phyloP scores from a whole-genome alignment of 495 filamentous ascomycete species.

The Parathielavia appendiculata region DNA sequence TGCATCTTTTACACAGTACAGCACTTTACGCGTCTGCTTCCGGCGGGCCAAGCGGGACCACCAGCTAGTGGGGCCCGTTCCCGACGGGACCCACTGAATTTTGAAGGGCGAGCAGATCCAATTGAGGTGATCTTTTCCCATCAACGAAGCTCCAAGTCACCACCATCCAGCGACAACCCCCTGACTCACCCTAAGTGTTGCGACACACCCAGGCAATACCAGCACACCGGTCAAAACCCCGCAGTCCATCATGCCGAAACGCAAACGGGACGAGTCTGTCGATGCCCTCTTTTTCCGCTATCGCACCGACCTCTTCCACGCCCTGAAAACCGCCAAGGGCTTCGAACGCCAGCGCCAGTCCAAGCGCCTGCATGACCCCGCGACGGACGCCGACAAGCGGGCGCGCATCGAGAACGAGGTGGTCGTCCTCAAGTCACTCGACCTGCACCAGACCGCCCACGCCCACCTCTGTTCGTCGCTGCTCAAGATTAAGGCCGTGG shows the following conservation, averaged over 20 bases:
- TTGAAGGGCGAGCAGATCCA: not conserved
- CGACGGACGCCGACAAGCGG: conserved; percentile 46
- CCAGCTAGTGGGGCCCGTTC: not conserved
- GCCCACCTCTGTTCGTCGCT: conserved; percentile 71
- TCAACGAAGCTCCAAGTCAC: not conserved
- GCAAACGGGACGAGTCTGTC: conserved; percentile 41
- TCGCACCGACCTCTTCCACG: conserved; percentile 57
- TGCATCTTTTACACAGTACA: conserved; percentile 11
- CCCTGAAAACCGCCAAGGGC: conserved; percentile 73
- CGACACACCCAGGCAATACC: conserved; percentile 17
- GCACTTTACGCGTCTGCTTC: conserved; percentile 19
- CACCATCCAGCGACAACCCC: not conserved
- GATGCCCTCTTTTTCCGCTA: conserved; percentile 53
- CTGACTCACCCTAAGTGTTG: no score
- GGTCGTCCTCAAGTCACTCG: conserved; percentile 65
- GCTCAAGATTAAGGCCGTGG: conserved; percentile 65
- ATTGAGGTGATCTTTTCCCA: not conserved
- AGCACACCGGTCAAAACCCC: not conserved
- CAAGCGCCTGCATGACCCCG: conserved; percentile 65
- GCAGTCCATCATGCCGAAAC: conserved; percentile 40
- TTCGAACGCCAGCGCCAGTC: conserved; percentile 87
- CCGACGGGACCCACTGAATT: conserved; percentile 11
- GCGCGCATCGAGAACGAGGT: conserved; percentile 66
- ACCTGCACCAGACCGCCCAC: conserved; percentile 59
- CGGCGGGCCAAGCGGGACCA: not conserved